Evolutionary conservation across 2,329 filamentous ascomycete genomes (phyloP), one percentile per base, ranked within the genome.

Genomic region (Colletotrichum sp.): DNA sequence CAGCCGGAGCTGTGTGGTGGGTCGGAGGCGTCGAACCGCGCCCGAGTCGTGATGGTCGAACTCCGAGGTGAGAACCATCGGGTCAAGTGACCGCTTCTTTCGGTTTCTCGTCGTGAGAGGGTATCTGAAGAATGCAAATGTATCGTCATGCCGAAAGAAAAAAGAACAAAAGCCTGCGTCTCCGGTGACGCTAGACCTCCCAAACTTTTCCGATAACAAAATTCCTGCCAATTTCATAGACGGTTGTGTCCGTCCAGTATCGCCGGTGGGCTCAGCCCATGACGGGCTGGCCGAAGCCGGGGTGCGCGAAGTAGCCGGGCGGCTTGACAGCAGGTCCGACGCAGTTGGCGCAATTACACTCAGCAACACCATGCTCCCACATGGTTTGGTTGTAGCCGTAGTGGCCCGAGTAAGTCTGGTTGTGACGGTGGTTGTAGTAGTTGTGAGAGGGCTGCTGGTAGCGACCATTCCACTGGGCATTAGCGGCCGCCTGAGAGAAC

Each of bases 231-330:
- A n/a, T 73, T 59, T 66, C 32, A n/a, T 39, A n/a, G 69, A 44
- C 49, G 68, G 44, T 55, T n/a, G 18, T n/a, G 15, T 36, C 34
- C 28, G 39, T 60, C 26, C 26, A 28, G 32, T 15, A 26, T 65
- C 34, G 30, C 57, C 8, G 26, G n/a, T n/a, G 24, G n/a, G 30
- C 68, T 85, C 81, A 90, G 69, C 90, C 90, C 82, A 91, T 88
- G 18, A 92, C 90, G 16, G 90, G 84, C 80, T 92, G 90, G 32
- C 88, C 86, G 72, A 90, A 92, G 57, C 82, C 83, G 69, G 89
- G 87, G 26, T 85, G 80, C 65, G 85, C 82, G 76, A 91, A 89
- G 81, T 91, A 91, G 1, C 85, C 81, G 6, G 83, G 80, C 15
- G 87, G 84, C 82, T 90, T 90, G 79, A 87, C 83, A 26, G 59